phyloP scores from a whole-genome alignment of 148 eudicot species.

The Agrostemma githago region DNA sequence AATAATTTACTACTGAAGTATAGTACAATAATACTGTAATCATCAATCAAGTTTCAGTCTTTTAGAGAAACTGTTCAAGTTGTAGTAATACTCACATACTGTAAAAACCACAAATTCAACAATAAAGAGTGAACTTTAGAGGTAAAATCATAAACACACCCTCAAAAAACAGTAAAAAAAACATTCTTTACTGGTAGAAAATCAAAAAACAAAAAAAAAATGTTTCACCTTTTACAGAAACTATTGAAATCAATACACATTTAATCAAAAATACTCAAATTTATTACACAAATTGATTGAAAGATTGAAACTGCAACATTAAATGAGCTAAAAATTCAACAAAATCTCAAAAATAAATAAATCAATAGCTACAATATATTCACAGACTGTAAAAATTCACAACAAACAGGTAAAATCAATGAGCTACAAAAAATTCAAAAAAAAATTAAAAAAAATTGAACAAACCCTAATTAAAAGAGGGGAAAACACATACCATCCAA shows the following conservation, averaged over 20 bases:
- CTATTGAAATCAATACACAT: background rate
- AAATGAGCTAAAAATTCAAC: no score
- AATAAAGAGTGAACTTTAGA: background rate
- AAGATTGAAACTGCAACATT: no score
- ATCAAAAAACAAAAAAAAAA: background rate
- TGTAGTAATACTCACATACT: background rate
- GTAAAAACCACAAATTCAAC: background rate
- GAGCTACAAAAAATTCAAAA: background rate
- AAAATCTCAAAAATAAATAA: background rate
- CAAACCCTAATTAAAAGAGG: background rate
- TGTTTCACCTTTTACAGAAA: no score
- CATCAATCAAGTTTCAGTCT: background rate
- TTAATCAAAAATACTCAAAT: background rate
- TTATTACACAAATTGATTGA: no score
- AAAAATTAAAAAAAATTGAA: background rate
- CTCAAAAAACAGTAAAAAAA: no score
- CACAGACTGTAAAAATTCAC: no score
- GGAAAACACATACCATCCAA: slow-evolving; percentile 29
- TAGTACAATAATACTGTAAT: no score
- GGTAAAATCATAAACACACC: no score
- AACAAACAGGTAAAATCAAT: background rate
- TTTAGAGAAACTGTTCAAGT: background rate
- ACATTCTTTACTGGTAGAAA: no score
- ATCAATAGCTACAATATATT: background rate
- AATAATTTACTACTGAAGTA: background rate